Evolutionary conservation across 1,284 basidiomycete genomes (phyloP).

Genomic region (Pterulicium gracile): DNA sequence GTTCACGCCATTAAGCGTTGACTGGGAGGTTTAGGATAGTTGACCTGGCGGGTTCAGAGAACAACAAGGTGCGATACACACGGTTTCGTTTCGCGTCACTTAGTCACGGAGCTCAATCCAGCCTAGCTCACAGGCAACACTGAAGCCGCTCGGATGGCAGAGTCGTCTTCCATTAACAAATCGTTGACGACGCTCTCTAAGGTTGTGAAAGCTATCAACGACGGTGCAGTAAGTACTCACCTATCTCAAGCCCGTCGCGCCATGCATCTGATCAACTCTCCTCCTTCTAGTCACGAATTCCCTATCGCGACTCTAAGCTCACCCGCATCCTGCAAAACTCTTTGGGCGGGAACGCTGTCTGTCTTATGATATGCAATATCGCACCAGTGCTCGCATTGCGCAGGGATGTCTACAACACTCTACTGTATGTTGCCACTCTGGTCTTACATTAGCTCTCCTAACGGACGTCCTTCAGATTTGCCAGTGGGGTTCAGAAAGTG

Average conservation of each 20-base stretch:
- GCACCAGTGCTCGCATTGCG: slow-evolving; percentile 72
- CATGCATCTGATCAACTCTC: slow-evolving; percentile 3
- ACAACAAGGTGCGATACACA: slow-evolving; percentile 68
- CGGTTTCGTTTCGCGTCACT: slow-evolving; percentile 1
- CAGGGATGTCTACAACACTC: slow-evolving; percentile 75
- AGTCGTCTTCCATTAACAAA: slow-evolving; percentile 80
- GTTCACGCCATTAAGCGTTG: no score
- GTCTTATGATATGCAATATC: slow-evolving; percentile 74
- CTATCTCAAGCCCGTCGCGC: no score
- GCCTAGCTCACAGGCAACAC: slow-evolving; percentile 60
- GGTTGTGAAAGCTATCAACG: slow-evolving; percentile 76
- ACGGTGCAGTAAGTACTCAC: slow-evolving; percentile 41
- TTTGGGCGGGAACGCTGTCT: slow-evolving; percentile 68
- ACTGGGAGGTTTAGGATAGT: slow-evolving; percentile 76
- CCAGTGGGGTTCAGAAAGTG: slow-evolving; percentile 67
- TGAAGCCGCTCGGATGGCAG: slow-evolving; percentile 67
- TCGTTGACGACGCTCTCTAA: slow-evolving; percentile 73
- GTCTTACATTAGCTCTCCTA: neutral
- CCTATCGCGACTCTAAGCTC: slow-evolving; percentile 77
- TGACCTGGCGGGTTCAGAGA: slow-evolving; percentile 81
- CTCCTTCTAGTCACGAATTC: slow-evolving; percentile 73
- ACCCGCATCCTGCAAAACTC: slow-evolving; percentile 79
- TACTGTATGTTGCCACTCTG: slow-evolving; percentile 46
- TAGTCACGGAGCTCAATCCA: slow-evolving; percentile 5
- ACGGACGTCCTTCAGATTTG: slow-evolving; percentile 41